Evolutionary conservation across 352 stramenopile species (phyloP).

Genomic region (Albugo candida): DNA sequence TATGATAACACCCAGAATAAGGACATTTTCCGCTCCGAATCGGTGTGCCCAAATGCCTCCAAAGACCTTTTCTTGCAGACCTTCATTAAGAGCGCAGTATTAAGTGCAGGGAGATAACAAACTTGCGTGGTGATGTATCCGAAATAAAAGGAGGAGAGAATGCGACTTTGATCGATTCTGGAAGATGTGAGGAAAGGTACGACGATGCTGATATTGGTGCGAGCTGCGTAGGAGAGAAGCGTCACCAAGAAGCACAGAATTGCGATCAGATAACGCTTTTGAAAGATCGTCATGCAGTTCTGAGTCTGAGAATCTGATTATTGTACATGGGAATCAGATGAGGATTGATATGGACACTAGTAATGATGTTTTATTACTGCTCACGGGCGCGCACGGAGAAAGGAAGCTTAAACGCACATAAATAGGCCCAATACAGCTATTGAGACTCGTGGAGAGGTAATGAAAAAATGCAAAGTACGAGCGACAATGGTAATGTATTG

Average conservation of each 20-base stretch:
- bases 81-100: background rate
- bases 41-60: constrained; percentile 53
- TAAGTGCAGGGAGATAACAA: background rate
- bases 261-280: constrained; percentile 42
- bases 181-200: constrained; percentile 49
- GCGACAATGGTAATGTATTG: too few species aligned
- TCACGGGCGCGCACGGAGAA: too few species aligned
- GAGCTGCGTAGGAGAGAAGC: constrained; percentile 72
- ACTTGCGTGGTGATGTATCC: constrained; percentile 77
- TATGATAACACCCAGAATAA: constrained; percentile 52
- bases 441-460: too few species aligned
- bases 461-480: too few species aligned
- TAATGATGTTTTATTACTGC: too few species aligned
- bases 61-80: constrained; percentile 25
- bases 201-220: constrained; percentile 77
- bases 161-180: constrained; percentile 58
- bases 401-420: too few species aligned
- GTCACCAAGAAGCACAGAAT: constrained; percentile 53
- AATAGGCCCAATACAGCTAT: too few species aligned
- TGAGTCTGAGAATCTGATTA: too few species aligned
- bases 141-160: constrained; percentile 76
- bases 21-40: constrained; percentile 49
- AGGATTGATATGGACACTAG: too few species aligned
- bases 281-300: background rate
- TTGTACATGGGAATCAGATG: too few species aligned